These are phyloP conservation scores for Pilaira anomala DNA, from an alignment of 192 early-diverging fungal species.

Conservation along the genomic window DNA sequence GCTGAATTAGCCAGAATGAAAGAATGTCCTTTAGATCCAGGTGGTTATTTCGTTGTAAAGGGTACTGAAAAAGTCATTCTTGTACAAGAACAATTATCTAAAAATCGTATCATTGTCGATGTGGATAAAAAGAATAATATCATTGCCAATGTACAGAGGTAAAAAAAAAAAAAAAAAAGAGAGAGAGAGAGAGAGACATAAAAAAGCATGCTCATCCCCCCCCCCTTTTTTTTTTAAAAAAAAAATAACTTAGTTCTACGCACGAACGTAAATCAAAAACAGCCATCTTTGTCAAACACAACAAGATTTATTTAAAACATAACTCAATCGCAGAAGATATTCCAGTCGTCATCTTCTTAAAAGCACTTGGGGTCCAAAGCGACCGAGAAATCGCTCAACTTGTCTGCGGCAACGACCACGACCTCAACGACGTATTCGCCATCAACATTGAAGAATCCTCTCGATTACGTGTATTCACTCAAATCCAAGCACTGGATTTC, in stretches of 20 bases:
- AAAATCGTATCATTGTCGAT: constrained; percentile 97
- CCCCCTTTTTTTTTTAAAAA: not conserved
- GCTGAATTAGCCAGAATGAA: constrained; percentile 82
- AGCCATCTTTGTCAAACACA: constrained; percentile 64
- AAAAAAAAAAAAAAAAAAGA: not conserved
- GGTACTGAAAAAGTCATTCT: constrained; percentile 97
- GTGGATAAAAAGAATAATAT: constrained; percentile 78
- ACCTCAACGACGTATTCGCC: constrained; percentile 78
- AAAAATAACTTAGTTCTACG: constrained; percentile 75
- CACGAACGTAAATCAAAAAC: constrained; percentile 94
- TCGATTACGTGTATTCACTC: constrained; percentile 74
- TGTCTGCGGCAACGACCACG: constrained; percentile 82
- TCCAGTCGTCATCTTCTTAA: constrained; percentile 83
- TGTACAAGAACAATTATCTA: constrained; percentile 97
- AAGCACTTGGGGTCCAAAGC: constrained; percentile 91
- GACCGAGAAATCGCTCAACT: constrained; percentile 95
- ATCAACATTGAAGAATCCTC: constrained; percentile 86
- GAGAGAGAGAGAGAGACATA: no score
- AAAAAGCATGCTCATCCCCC: not conserved
- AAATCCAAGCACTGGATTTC: constrained; percentile 88
- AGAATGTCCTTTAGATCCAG: constrained; percentile 96
- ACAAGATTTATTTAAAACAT: constrained; percentile 82
- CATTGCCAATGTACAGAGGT: constrained; percentile 80
- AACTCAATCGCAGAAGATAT: constrained; percentile 87
- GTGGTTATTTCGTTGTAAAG: constrained; percentile 95